Conservation (phyloP, 805 yeast genomes). For the Metschnikowia continentalis region DNA sequence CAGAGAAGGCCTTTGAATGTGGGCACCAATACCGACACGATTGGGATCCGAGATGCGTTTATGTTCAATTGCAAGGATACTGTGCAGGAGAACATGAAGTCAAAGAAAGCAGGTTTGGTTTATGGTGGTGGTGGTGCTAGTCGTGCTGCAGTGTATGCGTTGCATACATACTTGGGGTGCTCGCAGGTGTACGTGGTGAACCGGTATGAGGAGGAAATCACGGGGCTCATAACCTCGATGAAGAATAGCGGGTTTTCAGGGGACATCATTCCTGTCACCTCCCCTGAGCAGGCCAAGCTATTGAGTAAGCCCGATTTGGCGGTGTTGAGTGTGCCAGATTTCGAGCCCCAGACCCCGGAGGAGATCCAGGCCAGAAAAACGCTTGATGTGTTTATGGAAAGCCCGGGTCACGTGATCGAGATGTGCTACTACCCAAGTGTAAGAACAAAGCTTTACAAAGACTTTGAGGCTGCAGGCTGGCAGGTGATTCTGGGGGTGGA, state of each 20-base stretch:
- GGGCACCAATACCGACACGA: slow-evolving; percentile 33
- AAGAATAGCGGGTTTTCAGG: slow-evolving; percentile 21
- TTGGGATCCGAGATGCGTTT: slow-evolving; percentile 29
- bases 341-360: slow-evolving; percentile 20
- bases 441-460: slow-evolving; percentile 22
- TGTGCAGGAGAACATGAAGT: slow-evolving; percentile 7
- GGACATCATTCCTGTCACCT: slow-evolving; percentile 22
- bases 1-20: slow-evolving; percentile 16
- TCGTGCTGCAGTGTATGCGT: slow-evolving; percentile 29
- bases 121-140: slow-evolving; percentile 37
- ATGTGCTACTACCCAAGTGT: slow-evolving; percentile 34
- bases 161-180: slow-evolving; percentile 24
- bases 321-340: slow-evolving; percentile 30
- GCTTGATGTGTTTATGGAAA: slow-evolving; percentile 24
- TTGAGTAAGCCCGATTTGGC: slow-evolving; percentile 20
- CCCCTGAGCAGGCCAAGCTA: slow-evolving; percentile 21
- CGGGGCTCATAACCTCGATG: slow-evolving; percentile 19
- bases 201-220: slow-evolving; percentile 25
- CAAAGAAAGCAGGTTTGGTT: slow-evolving; percentile 25
- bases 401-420: slow-evolving; percentile 26
- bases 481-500: slow-evolving; percentile 27
- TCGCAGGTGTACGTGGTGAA: slow-evolving; percentile 26
- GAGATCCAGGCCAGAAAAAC: slow-evolving; percentile 24
- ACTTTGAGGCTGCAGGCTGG: slow-evolving; percentile 24
- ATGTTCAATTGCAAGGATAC: slow-evolving; percentile 12